phyloP scores from a whole-genome alignment of 139 green algal species.

The Picochlorum costavermella region DNA sequence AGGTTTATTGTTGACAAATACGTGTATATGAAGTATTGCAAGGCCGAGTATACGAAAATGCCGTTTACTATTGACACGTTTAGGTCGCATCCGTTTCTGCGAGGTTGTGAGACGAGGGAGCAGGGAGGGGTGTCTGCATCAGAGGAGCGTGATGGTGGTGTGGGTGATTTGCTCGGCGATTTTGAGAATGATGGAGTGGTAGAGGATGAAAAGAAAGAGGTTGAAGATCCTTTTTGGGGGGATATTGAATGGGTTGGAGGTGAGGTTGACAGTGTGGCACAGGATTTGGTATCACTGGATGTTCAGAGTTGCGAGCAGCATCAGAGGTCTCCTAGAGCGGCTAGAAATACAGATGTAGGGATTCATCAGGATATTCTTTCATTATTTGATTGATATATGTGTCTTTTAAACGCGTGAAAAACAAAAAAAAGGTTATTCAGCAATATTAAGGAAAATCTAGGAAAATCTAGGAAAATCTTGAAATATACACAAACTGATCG shows the following conservation, averaged over 20 bases:
- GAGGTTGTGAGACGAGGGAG: background rate
- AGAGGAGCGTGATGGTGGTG: background rate
- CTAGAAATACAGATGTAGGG: no score
- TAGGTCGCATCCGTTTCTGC: slow-evolving; percentile 51
- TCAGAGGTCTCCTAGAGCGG: no score
- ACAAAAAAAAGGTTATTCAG: no score
- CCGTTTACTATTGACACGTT: slow-evolving; percentile 75
- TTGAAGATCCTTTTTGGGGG: background rate
- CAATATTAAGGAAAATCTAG: no score
- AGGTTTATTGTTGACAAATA: slow-evolving; percentile 78
- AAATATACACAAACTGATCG: no score
- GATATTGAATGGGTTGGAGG: background rate
- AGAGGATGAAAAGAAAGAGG: background rate
- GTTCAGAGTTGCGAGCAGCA: no score
- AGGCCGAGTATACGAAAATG: slow-evolving; percentile 10
- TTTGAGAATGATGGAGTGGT: background rate
- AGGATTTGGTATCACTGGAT: background rate
- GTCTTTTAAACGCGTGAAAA: no score
- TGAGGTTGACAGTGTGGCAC: background rate
- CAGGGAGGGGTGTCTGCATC: background rate
- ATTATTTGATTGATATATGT: no score
- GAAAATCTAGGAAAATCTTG: no score
- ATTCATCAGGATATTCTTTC: no score
- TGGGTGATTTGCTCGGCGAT: background rate
- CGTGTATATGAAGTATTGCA: slow-evolving; percentile 31